Base-by-base conservation (phyloP, 2,329 filamentous ascomycete species). In the Anisogramma anomala region DNA sequence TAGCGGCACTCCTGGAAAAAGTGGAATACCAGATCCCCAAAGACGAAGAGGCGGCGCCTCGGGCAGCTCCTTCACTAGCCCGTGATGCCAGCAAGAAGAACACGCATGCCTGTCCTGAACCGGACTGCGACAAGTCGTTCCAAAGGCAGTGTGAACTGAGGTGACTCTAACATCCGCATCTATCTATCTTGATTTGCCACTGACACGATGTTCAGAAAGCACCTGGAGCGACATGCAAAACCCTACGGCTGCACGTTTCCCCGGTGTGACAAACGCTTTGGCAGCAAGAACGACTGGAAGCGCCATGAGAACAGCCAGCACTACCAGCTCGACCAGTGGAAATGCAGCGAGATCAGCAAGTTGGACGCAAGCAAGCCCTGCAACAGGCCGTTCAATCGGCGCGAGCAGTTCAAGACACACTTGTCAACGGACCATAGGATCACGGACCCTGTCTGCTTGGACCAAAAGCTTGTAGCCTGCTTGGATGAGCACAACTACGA, bases 201-300 rank as follows among this genome's bases (percentile, higher is more conserved):
- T 55, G 46, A 63, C 30, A 20, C 14, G 11, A 10, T 13, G 19
- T 9, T 20, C 43, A 89, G 84, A 49, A 95, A 95, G 58, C 88
- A 94, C 56, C 67, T 75, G 58, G 89, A 86, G 55, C 77, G 87
- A 1, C 88, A 95, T 57, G 70, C 74, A 6, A 79, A 77, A 49
- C 88, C 86, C 0, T 94, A 89, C 48, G 79, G 78, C 10, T 95
- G 88, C 58, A 94, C 86, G 0, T 83, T 79, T 48, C 60, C 67
- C 7, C 60, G 64, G 22, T 94, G 88, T 53, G 58, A 62, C 36
- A 87, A 85, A 54, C 67, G 57, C 0, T 94, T 94, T 50, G 88
- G 88, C n/a, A 88, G 83, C 58, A 94, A 94, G 56, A 88, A 86
- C 45, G 88, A 95, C 59, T 95, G 77, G 88, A 94, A 93, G 56